phyloP scores from a whole-genome alignment of 768 basidiomycete species.

The Lactifluus pinguis region DNA sequence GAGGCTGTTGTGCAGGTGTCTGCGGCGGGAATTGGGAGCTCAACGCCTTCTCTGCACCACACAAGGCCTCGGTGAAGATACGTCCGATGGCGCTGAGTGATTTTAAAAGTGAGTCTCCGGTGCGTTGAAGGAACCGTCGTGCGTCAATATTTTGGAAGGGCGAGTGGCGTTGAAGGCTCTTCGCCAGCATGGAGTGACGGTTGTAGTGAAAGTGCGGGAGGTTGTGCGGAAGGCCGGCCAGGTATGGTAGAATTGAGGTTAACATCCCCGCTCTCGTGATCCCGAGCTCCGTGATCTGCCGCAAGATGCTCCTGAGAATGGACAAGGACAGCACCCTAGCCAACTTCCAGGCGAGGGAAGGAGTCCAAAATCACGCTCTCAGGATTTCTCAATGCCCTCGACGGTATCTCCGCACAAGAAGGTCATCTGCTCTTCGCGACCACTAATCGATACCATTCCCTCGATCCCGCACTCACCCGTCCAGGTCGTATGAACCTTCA shows the following conservation, averaged over 20 bases:
- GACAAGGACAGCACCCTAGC: neutral
- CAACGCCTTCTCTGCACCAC: conserved; percentile 46
- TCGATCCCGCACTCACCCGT: conserved; percentile 68
- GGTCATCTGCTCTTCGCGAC: conserved; percentile 74
- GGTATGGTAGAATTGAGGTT: conserved; percentile 22
- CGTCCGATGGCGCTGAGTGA: conserved; percentile 84
- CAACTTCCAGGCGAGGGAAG: neutral
- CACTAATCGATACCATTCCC: conserved; percentile 60
- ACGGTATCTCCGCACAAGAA: conserved; percentile 66
- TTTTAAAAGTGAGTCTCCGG: conserved; percentile 84
- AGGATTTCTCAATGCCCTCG: conserved; percentile 68
- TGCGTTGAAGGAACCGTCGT: conserved; percentile 75
- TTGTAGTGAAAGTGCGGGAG: neutral
- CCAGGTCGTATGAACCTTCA: conserved; percentile 81
- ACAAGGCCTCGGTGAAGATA: conserved; percentile 79
- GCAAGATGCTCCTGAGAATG: conserved; percentile 8
- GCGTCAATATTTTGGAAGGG: conserved; percentile 67
- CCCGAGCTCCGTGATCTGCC: conserved; percentile 23
- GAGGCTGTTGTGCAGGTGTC: neutral
- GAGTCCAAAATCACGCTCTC: conserved; percentile 48
- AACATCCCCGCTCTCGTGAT: conserved; percentile 26
- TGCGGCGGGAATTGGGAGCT: conserved; percentile 24
- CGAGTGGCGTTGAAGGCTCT: conserved; percentile 77
- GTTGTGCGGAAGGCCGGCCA: conserved; percentile 10
- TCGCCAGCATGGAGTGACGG: conserved; percentile 59